Conservation (phyloP, 805 yeast species). For the Zygoascus biomembranicola region DNA sequence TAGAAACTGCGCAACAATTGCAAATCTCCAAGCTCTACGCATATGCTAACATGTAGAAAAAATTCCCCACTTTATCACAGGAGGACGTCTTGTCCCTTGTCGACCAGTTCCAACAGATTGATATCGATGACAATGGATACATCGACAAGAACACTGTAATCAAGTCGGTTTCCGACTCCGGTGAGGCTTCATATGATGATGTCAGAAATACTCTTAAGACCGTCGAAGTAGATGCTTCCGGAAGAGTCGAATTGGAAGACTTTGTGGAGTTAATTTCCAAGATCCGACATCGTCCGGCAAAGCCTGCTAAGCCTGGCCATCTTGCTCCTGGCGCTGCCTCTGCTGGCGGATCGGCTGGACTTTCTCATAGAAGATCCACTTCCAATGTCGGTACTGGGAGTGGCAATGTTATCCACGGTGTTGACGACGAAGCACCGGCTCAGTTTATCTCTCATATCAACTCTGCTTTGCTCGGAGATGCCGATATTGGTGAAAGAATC, state of each 20-base stretch:
- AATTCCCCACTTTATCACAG: slow-evolving; percentile 78
- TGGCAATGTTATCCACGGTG: slow-evolving; percentile 92
- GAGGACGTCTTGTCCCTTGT: slow-evolving; percentile 78
- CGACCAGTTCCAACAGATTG: slow-evolving; percentile 73
- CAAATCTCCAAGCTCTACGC: neutral
- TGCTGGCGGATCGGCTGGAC: slow-evolving; percentile 9
- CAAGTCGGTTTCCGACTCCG: slow-evolving; percentile 69
- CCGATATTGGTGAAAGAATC: slow-evolving; percentile 71
- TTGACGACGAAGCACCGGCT: slow-evolving; percentile 92
- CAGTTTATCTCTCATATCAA: slow-evolving; percentile 96
- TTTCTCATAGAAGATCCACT: slow-evolving; percentile 5
- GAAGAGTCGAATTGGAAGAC: slow-evolving; percentile 94
- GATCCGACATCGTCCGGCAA: slow-evolving; percentile 43
- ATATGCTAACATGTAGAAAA: slow-evolving; percentile 40
- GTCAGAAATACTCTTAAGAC: slow-evolving; percentile 88
- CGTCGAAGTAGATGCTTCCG: slow-evolving; percentile 92
- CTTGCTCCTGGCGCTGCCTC: slow-evolving; percentile 7
- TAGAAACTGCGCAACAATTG: neutral
- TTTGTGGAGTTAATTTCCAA: slow-evolving; percentile 79
- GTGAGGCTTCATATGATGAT: slow-evolving; percentile 79
- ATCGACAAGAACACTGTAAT: slow-evolving; percentile 86
- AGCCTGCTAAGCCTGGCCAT: slow-evolving; percentile 1
- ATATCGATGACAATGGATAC: slow-evolving; percentile 87
- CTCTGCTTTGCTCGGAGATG: slow-evolving; percentile 81
- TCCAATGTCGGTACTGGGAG: slow-evolving; percentile 66